These are phyloP conservation scores for Yamadazyma ubonensis DNA, from an alignment of 805 yeast species.

Conservation along the genomic window DNA sequence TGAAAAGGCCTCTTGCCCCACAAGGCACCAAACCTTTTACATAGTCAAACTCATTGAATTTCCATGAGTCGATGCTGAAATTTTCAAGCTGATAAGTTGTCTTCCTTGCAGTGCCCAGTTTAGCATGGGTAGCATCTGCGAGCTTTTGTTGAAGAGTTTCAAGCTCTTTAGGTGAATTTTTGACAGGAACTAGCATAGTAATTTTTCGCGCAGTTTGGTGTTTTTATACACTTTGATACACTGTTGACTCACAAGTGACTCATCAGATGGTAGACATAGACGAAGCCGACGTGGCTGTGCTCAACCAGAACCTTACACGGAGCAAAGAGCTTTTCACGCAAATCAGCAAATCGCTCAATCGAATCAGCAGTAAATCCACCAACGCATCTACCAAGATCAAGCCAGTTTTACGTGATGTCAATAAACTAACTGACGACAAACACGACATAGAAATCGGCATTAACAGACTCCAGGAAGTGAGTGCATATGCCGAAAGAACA, in stretches of 20 bases:
- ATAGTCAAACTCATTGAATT: constrained; percentile 89
- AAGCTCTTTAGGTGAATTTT: constrained; percentile 18
- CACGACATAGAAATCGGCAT: constrained; percentile 57
- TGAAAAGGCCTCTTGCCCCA: constrained; percentile 83
- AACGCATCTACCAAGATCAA: constrained; percentile 62
- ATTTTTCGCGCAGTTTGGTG: background rate
- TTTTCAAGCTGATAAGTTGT: constrained; percentile 7
- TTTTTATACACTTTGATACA: background rate
- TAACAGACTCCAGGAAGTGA: constrained; percentile 50
- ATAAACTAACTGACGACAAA: constrained; percentile 53
- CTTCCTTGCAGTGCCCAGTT: constrained; percentile 23
- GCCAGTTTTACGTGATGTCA: constrained; percentile 69
- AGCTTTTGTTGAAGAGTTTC: constrained; percentile 20
- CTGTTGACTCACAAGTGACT: constrained; percentile 1
- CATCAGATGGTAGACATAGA: constrained; percentile 50
- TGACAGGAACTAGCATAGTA: constrained; percentile 6
- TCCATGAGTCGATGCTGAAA: constrained; percentile 52
- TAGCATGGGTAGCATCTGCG: constrained; percentile 17
- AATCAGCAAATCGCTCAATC: constrained; percentile 54
- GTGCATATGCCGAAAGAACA: constrained; percentile 47
- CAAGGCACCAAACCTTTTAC: constrained; percentile 63
- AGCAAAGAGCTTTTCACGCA: constrained; percentile 54
- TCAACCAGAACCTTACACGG: constrained; percentile 67
- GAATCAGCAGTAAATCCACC: constrained; percentile 51
- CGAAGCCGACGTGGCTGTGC: constrained; percentile 80